phyloP scores from a whole-genome alignment of 192 early-diverging fungal genomes.

The Backusella australiensis region DNA sequence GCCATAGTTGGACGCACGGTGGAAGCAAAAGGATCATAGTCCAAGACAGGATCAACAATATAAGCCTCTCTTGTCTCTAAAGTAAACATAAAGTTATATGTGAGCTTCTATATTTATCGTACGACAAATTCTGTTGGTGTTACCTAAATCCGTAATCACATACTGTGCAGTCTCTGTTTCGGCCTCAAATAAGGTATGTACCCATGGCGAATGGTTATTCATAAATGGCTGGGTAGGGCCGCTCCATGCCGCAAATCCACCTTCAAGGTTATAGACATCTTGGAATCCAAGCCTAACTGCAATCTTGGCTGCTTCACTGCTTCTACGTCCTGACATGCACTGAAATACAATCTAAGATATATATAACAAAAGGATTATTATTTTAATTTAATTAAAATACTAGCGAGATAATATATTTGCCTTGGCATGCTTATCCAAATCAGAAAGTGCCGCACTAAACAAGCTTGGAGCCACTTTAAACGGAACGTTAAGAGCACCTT shows the following conservation, averaged over 20 bases:
- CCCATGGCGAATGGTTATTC: constrained; percentile 35
- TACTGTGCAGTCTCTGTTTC: constrained; percentile 35
- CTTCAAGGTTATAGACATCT: constrained; percentile 24
- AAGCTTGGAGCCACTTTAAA: constrained; percentile 21
- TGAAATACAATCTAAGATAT: constrained; percentile 26
- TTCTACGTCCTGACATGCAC: constrained; percentile 31
- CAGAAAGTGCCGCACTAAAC: constrained; percentile 24
- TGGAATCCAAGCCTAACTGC: constrained; percentile 21
- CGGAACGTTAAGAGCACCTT: constrained; percentile 28
- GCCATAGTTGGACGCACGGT: constrained; percentile 19
- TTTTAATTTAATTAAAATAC: not conserved
- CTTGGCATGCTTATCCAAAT: constrained; percentile 28
- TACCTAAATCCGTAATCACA: constrained; percentile 33
- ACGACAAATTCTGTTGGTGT: constrained; percentile 5
- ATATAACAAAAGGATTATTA: not conserved
- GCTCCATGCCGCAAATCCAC: constrained; percentile 13
- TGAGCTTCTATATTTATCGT: not conserved
- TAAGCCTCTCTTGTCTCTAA: constrained; percentile 30
- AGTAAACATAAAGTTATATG: not conserved
- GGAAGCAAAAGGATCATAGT: constrained; percentile 27
- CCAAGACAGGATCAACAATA: constrained; percentile 30
- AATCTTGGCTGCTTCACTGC: constrained; percentile 12
- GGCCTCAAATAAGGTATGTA: constrained; percentile 27
- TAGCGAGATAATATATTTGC: not conserved
- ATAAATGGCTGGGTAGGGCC: constrained; percentile 26